phyloP scores from a whole-genome alignment of 1,284 basidiomycete genomes.

The Pascua sp. region DNA sequence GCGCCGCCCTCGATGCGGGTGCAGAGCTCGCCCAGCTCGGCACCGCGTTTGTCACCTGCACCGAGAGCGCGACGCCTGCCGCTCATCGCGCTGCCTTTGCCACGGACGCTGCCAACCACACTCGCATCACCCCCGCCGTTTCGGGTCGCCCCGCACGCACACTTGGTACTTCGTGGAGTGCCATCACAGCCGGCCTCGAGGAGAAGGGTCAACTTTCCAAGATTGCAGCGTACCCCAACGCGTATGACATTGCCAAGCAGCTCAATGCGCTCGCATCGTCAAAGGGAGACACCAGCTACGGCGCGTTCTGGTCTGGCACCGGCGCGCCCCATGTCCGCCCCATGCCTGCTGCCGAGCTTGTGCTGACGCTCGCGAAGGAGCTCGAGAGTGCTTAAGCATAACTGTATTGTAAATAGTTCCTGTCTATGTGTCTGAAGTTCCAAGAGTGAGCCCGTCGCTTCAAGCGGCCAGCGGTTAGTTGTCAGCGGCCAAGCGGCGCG shows the following conservation, averaged over 20 bases:
- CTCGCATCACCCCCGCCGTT: constrained; percentile 25
- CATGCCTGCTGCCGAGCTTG: constrained; percentile 28
- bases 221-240: constrained; percentile 33
- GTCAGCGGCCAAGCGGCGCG: too few relatives aligned
- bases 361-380: constrained; percentile 22
- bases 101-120: constrained; percentile 15
- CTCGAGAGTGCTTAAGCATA: constrained; percentile 8
- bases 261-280: constrained; percentile 31
- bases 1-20: constrained; percentile 25
- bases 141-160: constrained; percentile 36
- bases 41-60: constrained; percentile 33
- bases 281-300: constrained; percentile 31
- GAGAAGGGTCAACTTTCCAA: background rate
- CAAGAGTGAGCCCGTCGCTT: too few relatives aligned
- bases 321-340: constrained; percentile 24
- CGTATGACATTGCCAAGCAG: constrained; percentile 37
- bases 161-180: constrained; percentile 28
- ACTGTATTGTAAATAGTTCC: too few relatives aligned
- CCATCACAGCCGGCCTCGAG: constrained; percentile 1
- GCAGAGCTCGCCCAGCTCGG: constrained; percentile 37
- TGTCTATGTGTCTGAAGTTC: too few relatives aligned
- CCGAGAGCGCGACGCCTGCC: constrained; percentile 33
- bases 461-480: too few relatives aligned
- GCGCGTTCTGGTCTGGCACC: constrained; percentile 39
- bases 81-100: constrained; percentile 24